Conservation (phyloP, 345 rosid species). For the Eucalyptus curtisii region DNA sequence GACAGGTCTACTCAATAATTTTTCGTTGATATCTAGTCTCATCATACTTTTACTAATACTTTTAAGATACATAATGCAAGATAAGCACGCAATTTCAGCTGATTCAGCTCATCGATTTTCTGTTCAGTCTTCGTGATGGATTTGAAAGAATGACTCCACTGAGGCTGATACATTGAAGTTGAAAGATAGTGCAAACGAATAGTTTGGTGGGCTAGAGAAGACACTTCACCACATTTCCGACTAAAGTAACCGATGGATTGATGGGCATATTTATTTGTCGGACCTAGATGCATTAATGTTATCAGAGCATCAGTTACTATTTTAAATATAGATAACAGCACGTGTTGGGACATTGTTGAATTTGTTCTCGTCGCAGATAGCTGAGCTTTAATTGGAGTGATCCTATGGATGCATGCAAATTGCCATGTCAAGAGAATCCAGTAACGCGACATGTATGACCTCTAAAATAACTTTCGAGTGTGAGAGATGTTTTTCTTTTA, state of each 20-base stretch:
- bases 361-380: background rate
- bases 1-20: background rate
- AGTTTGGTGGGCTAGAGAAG: background rate
- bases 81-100: background rate
- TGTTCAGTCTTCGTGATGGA: background rate
- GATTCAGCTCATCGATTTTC: background rate
- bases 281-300: background rate
- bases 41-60: background rate
- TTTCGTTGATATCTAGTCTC: background rate
- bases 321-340: background rate
- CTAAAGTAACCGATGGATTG: background rate
- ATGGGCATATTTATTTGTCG: background rate
- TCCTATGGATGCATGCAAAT: background rate
- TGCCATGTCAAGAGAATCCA: background rate
- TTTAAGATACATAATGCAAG: background rate
- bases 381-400: background rate
- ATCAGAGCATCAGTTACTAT: background rate
- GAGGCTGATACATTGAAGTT: background rate
- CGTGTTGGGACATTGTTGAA: background rate
- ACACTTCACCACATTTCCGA: background rate
- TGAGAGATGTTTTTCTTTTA: background rate
- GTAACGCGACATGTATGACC: background rate
- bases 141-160: background rate
- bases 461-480: background rate
- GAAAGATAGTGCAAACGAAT: background rate